Base-by-base conservation (phyloP, 1,139 yeast genomes). In the Yamadazyma dushanensis region DNA sequence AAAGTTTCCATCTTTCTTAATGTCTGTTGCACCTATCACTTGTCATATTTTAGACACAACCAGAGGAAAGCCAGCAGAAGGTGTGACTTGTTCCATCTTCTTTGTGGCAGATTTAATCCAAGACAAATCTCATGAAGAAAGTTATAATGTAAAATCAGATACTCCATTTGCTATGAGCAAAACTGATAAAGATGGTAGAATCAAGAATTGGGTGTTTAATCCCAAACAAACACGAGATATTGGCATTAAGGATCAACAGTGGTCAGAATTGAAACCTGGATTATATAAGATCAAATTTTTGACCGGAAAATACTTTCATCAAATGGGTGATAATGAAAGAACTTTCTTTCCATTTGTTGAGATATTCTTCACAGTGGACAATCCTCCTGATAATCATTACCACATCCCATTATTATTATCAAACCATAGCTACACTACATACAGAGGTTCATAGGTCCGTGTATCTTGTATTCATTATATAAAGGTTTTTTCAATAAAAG, bases 21-120 rank as follows among this genome's bases (percentile, higher is more conserved):
- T 59, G 62, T 50, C 65, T 11, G 69, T 59, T 22, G 71, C 63
- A 40, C 89, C 89, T 30, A 77, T 89, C 33, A 87, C 96, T 6
- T 88, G 96, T 59, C 97, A 89, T 57, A 78, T 89, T 11, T 67
- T 89, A 26, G 96, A 89, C 51, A 88, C 96, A 5, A 79, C 84
- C n/a, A 61, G 70, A 9, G 97, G 97, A 1, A 73, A 66, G 43
- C 97, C 97, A 1, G 96, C 96, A 0, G 54, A 63, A 0, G 72
- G 70, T 15, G 90, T 89, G 13, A 61, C 73, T 3, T 82, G 86
- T 48, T 80, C 80, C 29, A 61, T 83, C 21, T 76, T 63, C 53
- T 64, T 59, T 44, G 49, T 70, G 29, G 49, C 69, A 1, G 53
- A 64, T 0, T 45, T 56, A 25, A 45, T 60, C 7, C 36, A 42